Percentiles rank a stretch among this genome's conserved stretches.
Conservation (phyloP, 208 protist genomes). For the Crithidia fasciculata region DNA sequence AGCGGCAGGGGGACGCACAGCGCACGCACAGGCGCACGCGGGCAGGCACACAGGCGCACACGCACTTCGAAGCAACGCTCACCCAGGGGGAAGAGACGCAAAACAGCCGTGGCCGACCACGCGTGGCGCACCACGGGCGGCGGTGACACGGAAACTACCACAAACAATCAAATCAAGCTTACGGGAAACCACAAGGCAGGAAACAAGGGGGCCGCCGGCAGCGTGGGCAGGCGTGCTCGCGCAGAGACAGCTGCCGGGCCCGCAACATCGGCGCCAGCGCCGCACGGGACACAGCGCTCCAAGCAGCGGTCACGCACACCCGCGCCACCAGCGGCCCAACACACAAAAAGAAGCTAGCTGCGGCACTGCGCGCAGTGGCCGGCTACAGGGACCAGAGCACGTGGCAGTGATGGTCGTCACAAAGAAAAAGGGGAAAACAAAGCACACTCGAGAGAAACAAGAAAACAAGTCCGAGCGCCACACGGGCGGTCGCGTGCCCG, state of each 20-base stretch:
- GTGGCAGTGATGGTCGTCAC: too few relatives aligned
- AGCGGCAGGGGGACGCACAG: too few relatives aligned
- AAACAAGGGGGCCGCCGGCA: neutral
- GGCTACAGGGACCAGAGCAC: neutral
- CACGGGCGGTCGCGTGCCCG: neutral
- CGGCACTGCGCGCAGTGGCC: neutral
- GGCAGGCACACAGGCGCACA: too few relatives aligned
- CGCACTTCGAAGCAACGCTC: too few relatives aligned
- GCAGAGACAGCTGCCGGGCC: too few relatives aligned
- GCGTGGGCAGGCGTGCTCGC: too few relatives aligned
- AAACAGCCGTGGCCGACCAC: neutral
- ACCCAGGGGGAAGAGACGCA: too few relatives aligned
- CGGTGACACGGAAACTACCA: neutral
- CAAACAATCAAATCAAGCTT: neutral
- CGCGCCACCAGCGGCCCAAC: too few relatives aligned
- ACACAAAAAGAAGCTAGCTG: neutral
- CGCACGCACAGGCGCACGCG: too few relatives aligned
- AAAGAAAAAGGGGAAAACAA: neutral
- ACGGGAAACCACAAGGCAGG: neutral
- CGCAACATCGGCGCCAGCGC: too few relatives aligned
- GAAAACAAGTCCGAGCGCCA: neutral
- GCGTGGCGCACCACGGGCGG: neutral
- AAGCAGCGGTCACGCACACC: too few relatives aligned
- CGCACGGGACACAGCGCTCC: too few relatives aligned
- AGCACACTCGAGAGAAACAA: neutral